phyloP scores from a whole-genome alignment of 768 basidiomycete species.

The Leccinum uliginosum region DNA sequence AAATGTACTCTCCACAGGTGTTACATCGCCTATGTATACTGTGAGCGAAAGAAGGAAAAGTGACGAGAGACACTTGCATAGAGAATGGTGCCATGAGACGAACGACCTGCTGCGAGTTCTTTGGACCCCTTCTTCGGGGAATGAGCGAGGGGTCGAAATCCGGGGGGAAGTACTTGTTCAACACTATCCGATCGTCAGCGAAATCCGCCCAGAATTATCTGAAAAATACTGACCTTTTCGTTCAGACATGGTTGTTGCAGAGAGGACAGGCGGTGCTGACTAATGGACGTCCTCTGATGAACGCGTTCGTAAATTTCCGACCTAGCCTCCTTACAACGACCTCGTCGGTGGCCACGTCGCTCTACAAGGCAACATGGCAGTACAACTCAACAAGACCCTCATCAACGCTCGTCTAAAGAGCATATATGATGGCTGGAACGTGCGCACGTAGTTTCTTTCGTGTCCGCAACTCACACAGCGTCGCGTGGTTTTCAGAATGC shows the following conservation, averaged over 20 bases:
- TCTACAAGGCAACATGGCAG: slow-evolving; percentile 44
- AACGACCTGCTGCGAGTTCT: slow-evolving; percentile 95
- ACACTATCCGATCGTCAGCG: slow-evolving; percentile 44
- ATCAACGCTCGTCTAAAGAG: slow-evolving; percentile 56
- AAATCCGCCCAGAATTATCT: not conserved
- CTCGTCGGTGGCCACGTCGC: slow-evolving; percentile 11
- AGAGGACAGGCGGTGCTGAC: slow-evolving; percentile 22
- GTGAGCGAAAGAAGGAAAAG: slow-evolving; percentile 3
- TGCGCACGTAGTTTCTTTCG: slow-evolving; percentile 29
- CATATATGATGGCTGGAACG: slow-evolving; percentile 61
- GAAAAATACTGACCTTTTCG: slow-evolving; percentile 58
- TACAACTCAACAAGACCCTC: slow-evolving; percentile 64
- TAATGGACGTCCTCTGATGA: slow-evolving; percentile 19
- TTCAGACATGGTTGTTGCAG: slow-evolving; percentile 62
- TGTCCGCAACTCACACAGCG: slow-evolving; percentile 13
- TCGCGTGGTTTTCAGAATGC: slow-evolving; percentile 45
- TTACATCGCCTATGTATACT: slow-evolving; percentile 69
- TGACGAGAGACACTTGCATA: slow-evolving; percentile 53
- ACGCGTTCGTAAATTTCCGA: slow-evolving; percentile 33
- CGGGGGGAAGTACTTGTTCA: slow-evolving; percentile 96
- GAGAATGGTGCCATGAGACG: slow-evolving; percentile 99
- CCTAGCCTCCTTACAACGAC: slow-evolving; percentile 15
- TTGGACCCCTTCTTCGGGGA: slow-evolving; percentile 82
- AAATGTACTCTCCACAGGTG: slow-evolving; percentile 97
- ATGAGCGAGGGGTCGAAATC: slow-evolving; percentile 98